phyloP scores from a whole-genome alignment of 2,329 filamentous ascomycete genomes.

The Colletotrichum sp. region DNA sequence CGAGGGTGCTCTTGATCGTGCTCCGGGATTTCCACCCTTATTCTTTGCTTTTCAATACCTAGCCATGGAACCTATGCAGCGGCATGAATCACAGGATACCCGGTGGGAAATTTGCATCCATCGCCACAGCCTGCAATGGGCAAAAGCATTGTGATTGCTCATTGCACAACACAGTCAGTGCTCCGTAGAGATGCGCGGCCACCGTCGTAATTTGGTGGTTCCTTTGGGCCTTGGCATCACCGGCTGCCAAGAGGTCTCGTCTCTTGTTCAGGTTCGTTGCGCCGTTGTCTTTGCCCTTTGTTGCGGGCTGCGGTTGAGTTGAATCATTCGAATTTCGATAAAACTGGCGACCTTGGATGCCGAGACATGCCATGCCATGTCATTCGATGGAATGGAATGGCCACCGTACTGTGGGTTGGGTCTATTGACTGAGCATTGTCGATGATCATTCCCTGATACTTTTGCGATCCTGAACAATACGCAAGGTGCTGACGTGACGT shows the following conservation, averaged over 20 bases:
- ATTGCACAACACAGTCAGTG: neutral
- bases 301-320: neutral
- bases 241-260: neutral
- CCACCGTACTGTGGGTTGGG: neutral
- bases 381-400: neutral
- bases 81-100: neutral
- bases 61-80: neutral
- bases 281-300: neutral
- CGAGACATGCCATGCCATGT: neutral
- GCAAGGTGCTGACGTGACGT: neutral
- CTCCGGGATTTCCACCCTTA: neutral
- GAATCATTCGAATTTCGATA: neutral
- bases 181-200: neutral
- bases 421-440: neutral
- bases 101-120: neutral
- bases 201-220: slow-evolving; percentile 3
- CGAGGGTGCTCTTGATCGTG: neutral
- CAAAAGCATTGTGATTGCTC: neutral
- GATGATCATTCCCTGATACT: neutral
- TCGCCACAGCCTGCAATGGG: neutral
- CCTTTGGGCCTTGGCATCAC: neutral
- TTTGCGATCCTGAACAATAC: neutral
- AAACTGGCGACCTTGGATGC: neutral
- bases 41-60: neutral
- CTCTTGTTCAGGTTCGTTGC: neutral